Conservation (phyloP, 352 stramenopile species). For the Pythium dissimile region DNA sequence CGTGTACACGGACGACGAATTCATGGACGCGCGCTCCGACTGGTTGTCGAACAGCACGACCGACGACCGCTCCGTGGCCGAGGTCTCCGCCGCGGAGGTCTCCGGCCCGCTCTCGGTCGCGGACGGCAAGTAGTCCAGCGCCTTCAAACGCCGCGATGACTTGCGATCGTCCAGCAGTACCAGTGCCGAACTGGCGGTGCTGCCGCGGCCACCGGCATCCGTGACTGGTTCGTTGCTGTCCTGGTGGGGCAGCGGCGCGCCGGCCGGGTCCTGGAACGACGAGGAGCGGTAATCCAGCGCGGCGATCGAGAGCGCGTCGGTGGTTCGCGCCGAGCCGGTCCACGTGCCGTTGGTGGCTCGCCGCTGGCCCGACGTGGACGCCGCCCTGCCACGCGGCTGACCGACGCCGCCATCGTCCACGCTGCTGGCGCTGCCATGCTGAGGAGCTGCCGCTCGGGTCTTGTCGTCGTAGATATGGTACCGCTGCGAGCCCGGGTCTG, state of each 20-base stretch:
- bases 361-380: too few species aligned
- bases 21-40: constrained; percentile 5
- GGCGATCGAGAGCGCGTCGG: constrained; percentile 44
- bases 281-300: constrained; percentile 38
- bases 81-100: background rate
- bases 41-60: background rate
- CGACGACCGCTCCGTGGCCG: background rate
- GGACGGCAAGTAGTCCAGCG: constrained; percentile 18
- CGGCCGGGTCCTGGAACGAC: constrained; percentile 27
- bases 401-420: too few species aligned
- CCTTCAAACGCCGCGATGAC: constrained; percentile 17
- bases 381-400: too few species aligned
- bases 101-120: background rate
- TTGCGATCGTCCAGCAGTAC: constrained; percentile 21
- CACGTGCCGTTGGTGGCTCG: constrained; percentile 21
- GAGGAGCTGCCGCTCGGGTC: too few species aligned
- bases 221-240: too few species aligned
- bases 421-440: background rate
- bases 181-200: constrained; percentile 17
- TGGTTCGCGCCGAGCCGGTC: constrained; percentile 22
- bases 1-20: constrained; percentile 16
- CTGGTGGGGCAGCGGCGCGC: background rate
- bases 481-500: constrained; percentile 1
- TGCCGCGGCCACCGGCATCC: background rate
- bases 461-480: constrained; percentile 11